These are phyloP conservation scores for Trypanosoma vivax DNA, from an alignment of 208 protist species.

Conservation along the genomic window DNA sequence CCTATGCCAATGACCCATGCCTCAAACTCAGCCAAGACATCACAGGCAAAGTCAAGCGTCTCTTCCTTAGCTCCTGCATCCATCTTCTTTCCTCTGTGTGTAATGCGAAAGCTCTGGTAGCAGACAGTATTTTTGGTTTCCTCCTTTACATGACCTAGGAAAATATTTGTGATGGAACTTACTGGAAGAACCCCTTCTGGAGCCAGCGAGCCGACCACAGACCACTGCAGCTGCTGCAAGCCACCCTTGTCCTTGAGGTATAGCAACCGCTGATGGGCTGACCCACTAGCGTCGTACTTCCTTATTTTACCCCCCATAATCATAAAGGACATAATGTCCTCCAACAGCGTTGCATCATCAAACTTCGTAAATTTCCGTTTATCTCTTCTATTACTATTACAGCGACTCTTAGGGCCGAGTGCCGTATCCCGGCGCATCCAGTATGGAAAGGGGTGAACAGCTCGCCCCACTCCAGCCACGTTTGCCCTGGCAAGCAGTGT, in stretches of 20 bases:
- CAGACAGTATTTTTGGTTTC: constrained; percentile 19
- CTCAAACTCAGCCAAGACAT: constrained; percentile 49
- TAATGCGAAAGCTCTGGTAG: constrained; percentile 8
- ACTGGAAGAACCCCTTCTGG: constrained; percentile 37
- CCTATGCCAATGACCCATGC: constrained; percentile 69
- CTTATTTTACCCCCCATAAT: constrained; percentile 50
- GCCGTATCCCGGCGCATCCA: not conserved
- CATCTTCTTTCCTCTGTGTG: not conserved
- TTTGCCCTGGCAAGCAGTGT: not conserved
- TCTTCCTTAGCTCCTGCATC: not conserved
- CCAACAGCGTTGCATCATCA: constrained; percentile 46
- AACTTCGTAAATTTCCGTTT: constrained; percentile 19
- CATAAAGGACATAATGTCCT: constrained; percentile 51
- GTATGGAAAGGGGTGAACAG: not conserved
- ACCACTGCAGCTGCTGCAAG: constrained; percentile 40
- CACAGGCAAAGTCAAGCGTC: constrained; percentile 48
- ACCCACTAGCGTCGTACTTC: constrained; percentile 39
- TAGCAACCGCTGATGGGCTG: constrained; percentile 36
- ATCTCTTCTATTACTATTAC: not conserved
- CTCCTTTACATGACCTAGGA: constrained; percentile 41
- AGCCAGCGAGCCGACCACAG: constrained; percentile 15
- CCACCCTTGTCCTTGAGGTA: constrained; percentile 34
- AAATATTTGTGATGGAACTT: constrained; percentile 29
- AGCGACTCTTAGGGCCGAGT: not conserved
- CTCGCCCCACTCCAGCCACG: not conserved